Conservation (phyloP, 805 yeast genomes). For the Kodamaea lidongshanica region DNA sequence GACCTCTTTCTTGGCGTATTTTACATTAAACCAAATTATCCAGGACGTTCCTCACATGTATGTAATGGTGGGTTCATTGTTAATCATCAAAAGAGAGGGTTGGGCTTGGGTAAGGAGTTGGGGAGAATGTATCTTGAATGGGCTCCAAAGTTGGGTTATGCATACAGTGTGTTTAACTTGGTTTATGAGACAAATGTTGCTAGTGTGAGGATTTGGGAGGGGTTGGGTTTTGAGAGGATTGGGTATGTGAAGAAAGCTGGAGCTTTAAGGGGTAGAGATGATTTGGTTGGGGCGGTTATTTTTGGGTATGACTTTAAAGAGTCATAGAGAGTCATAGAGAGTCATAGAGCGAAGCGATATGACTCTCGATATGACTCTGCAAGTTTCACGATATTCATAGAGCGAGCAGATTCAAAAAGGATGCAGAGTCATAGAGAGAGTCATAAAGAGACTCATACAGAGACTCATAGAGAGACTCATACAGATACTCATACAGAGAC, state of each 20-base stretch:
- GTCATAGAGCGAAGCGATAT: too few species aligned
- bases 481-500: too few species aligned
- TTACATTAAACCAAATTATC: slow-evolving; percentile 80
- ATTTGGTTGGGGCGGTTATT: slow-evolving; percentile 69
- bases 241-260: slow-evolving; percentile 77
- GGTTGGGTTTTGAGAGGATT: slow-evolving; percentile 70
- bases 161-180: slow-evolving; percentile 78
- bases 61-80: slow-evolving; percentile 89
- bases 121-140: slow-evolving; percentile 61
- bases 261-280: slow-evolving; percentile 53
- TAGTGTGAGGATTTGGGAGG: slow-evolving; percentile 75
- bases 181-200: slow-evolving; percentile 80
- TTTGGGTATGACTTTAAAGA: slow-evolving; percentile 56
- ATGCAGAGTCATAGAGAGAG: too few species aligned
- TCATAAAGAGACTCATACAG: too few species aligned
- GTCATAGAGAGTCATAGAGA: too few species aligned
- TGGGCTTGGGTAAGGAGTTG: slow-evolving; percentile 61
- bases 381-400: not conserved
- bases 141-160: slow-evolving; percentile 77
- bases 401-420: not conserved
- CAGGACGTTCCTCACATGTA: slow-evolving; percentile 77
- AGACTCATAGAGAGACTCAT: too few species aligned
- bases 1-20: slow-evolving; percentile 60
- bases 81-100: slow-evolving; percentile 51
- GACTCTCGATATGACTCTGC: not conserved